These are phyloP conservation scores for Castanea crenata DNA, from an alignment of 306 rosid genomes.

Conservation along the genomic window DNA sequence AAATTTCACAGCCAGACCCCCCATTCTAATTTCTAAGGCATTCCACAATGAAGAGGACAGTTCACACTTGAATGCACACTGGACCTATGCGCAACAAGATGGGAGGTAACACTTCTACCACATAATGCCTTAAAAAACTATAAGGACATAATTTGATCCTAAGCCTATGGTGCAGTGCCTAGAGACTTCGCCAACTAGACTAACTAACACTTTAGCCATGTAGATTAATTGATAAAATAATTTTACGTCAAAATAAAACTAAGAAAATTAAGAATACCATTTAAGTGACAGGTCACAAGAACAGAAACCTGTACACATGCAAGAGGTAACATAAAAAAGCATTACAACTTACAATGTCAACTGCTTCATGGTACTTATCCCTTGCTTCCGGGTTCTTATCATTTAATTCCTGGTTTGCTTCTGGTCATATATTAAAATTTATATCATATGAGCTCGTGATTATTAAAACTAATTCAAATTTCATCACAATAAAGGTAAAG, in stretches of 20 bases:
- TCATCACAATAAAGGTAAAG: background rate
- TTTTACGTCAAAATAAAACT: background rate
- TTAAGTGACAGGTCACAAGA: background rate
- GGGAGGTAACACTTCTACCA: background rate
- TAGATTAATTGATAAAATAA: background rate
- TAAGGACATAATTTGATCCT: background rate
- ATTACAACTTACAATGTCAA: slow-evolving; percentile 49
- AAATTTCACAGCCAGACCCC: background rate
- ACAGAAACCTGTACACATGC: background rate
- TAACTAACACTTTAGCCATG: background rate
- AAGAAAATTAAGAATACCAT: background rate
- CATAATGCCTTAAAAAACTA: background rate
- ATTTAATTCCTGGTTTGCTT: slow-evolving; percentile 28
- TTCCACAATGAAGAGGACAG: background rate
- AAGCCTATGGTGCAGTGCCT: background rate
- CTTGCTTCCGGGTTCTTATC: slow-evolving; percentile 29
- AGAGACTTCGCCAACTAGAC: background rate
- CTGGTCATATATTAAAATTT: slow-evolving; percentile 36
- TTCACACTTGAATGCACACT: background rate
- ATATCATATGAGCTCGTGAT: background rate
- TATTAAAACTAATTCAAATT: background rate
- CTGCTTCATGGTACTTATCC: slow-evolving; percentile 39
- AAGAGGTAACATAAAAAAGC: slow-evolving; percentile 13
- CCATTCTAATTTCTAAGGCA: background rate
- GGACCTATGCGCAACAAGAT: background rate